Conservation (phyloP, 2,329 filamentous ascomycete species). For the Fusarium armeniacum region DNA sequence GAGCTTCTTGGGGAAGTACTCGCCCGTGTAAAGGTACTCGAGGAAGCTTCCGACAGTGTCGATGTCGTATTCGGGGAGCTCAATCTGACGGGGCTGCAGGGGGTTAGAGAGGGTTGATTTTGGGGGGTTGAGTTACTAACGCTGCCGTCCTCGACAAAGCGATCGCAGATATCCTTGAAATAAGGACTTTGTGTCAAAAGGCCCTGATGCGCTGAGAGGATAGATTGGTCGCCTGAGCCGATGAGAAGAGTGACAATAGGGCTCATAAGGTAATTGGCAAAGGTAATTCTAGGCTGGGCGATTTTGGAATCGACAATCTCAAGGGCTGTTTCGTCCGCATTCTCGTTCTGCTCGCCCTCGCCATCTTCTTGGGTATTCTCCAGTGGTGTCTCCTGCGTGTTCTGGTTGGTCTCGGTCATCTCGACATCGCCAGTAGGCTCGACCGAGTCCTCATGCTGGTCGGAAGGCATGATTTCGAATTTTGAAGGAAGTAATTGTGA, state of each 20-base stretch:
- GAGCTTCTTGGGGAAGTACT: constrained; percentile 79
- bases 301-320: constrained; percentile 57
- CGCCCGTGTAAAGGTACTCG: constrained; percentile 59
- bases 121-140: constrained; percentile 60
- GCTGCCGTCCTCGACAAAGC: constrained; percentile 72
- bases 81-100: constrained; percentile 73
- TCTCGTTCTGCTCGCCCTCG: constrained; percentile 54
- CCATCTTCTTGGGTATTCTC: constrained; percentile 55
- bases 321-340: constrained; percentile 53
- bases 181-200: constrained; percentile 81
- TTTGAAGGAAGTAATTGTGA: background rate
- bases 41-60: constrained; percentile 58
- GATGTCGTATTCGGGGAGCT: constrained; percentile 64
- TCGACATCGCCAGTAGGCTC: constrained; percentile 56
- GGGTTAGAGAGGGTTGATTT: background rate
- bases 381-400: constrained; percentile 17
- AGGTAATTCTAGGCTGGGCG: constrained; percentile 58
- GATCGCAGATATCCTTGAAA: constrained; percentile 74
- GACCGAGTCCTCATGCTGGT: constrained; percentile 41
- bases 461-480: constrained; percentile 52
- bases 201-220: constrained; percentile 83
- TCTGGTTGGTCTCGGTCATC: constrained; percentile 54
- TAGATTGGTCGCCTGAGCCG: constrained; percentile 71
- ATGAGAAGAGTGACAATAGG: constrained; percentile 78
- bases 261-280: constrained; percentile 74